These are phyloP conservation scores for Grigorovia yakushimaensis DNA, from an alignment of 805 yeast species.

Conservation along the genomic window DNA sequence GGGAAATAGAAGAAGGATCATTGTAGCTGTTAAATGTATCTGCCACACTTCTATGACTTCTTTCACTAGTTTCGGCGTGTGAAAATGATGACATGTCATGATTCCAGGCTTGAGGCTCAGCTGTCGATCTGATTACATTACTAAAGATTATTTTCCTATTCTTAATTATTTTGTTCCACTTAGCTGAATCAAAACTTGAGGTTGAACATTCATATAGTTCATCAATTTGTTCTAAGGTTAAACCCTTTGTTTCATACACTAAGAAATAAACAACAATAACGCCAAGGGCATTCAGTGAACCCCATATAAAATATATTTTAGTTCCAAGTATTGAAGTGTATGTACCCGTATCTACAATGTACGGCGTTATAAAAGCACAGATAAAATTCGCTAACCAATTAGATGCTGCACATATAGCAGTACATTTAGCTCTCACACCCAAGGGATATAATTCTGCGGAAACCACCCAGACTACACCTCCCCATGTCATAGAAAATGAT, in stretches of 20 bases:
- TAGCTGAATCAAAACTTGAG: conserved; percentile 41
- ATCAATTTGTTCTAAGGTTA: conserved; percentile 74
- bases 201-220: conserved; percentile 56
- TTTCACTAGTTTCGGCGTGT: not conserved
- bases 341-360: conserved; percentile 55
- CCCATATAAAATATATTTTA: conserved; percentile 74
- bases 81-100: not conserved
- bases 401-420: conserved; percentile 64
- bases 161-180: conserved; percentile 30
- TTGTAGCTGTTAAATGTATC: not conserved
- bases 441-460: conserved; percentile 59
- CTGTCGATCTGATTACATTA: not conserved
- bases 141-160: conserved; percentile 3
- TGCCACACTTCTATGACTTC: not conserved
- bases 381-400: conserved; percentile 74
- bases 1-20: not conserved
- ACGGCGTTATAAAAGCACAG: conserved; percentile 69
- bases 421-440: conserved; percentile 68
- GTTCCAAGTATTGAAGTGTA: conserved; percentile 64
- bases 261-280: conserved; percentile 52
- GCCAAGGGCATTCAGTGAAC: conserved; percentile 53
- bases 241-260: conserved; percentile 73
- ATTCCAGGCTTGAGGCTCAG: not conserved
- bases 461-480: conserved; percentile 70
- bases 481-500: conserved; percentile 75